Evolutionary conservation across 1,139 yeast genomes (phyloP).

Genomic region (Candida anutae): DNA sequence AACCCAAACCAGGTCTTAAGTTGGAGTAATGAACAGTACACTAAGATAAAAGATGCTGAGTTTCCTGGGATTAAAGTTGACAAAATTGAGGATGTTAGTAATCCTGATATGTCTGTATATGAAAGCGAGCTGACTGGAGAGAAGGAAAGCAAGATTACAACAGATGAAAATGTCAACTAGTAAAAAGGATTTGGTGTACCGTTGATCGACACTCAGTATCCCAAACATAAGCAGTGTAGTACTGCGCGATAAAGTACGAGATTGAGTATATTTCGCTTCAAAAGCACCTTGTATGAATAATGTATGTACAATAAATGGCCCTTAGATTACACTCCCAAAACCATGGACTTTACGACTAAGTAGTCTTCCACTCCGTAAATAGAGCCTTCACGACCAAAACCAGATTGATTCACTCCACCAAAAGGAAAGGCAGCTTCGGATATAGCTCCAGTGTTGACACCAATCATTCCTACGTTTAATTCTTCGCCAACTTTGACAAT

Average conservation of each 20-base stretch:
- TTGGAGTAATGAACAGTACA: slow-evolving; percentile 8
- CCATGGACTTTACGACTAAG: slow-evolving; percentile 31
- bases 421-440: slow-evolving; percentile 44
- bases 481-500: slow-evolving; percentile 44
- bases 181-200: too few species aligned
- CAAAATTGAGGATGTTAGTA: slow-evolving; percentile 18
- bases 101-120: slow-evolving; percentile 16
- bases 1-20: slow-evolving; percentile 11
- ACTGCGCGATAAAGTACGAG: too few species aligned
- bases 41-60: background rate
- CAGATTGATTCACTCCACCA: slow-evolving; percentile 44
- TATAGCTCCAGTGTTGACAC: slow-evolving; percentile 38
- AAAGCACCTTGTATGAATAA: too few species aligned
- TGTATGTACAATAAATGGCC: slow-evolving; percentile 1
- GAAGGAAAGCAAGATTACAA: slow-evolving; percentile 3
- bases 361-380: slow-evolving; percentile 40
- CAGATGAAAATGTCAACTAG: too few species aligned
- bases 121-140: slow-evolving; percentile 1
- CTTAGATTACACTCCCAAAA: slow-evolving; percentile 29
- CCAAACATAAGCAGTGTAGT: too few species aligned
- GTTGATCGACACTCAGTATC: too few species aligned
- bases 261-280: too few species aligned
- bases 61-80: slow-evolving; percentile 9
- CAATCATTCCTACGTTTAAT: slow-evolving; percentile 40
- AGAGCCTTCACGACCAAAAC: slow-evolving; percentile 46